phyloP scores from a whole-genome alignment of 169 alveolate species.

The Plasmodium coatneyi region DNA sequence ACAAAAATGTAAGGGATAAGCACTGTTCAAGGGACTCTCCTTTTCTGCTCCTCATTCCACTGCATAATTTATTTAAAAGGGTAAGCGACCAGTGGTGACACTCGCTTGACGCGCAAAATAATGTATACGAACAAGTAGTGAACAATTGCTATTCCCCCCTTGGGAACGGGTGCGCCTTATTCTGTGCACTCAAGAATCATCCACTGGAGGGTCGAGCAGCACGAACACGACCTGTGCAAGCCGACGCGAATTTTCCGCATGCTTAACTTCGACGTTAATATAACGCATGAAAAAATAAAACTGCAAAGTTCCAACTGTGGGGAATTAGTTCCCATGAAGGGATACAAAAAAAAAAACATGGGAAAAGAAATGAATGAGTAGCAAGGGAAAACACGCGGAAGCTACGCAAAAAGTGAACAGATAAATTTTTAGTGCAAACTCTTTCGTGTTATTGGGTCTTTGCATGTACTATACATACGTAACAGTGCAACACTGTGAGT shows the following conservation, averaged over 20 bases:
- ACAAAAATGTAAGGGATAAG: neutral
- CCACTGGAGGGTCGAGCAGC: neutral
- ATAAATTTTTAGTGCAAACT: neutral
- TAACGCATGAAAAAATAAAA: neutral
- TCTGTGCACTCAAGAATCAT: neutral
- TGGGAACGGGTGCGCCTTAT: neutral
- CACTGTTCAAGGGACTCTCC: neutral
- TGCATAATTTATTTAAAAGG: neutral
- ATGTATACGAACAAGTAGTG: neutral
- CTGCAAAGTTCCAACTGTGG: neutral
- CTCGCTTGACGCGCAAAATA: neutral
- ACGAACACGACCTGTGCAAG: neutral
- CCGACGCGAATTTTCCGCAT: neutral
- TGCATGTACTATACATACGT: neutral
- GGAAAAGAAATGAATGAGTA: neutral
- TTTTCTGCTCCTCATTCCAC: neutral
- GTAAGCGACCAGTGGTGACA: neutral
- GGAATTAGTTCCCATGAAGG: neutral
- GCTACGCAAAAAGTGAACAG: neutral
- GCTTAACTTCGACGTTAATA: neutral
- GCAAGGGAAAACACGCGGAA: neutral
- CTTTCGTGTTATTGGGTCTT: neutral
- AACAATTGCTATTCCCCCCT: neutral
- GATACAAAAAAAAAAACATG: neutral
- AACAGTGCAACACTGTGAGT: neutral